A percentile compares a stretch with the other conserved stretches of the same genome.
phyloP scores from a whole-genome alignment of 2,329 filamentous ascomycete species.

The Rhynchosporium secalis region DNA sequence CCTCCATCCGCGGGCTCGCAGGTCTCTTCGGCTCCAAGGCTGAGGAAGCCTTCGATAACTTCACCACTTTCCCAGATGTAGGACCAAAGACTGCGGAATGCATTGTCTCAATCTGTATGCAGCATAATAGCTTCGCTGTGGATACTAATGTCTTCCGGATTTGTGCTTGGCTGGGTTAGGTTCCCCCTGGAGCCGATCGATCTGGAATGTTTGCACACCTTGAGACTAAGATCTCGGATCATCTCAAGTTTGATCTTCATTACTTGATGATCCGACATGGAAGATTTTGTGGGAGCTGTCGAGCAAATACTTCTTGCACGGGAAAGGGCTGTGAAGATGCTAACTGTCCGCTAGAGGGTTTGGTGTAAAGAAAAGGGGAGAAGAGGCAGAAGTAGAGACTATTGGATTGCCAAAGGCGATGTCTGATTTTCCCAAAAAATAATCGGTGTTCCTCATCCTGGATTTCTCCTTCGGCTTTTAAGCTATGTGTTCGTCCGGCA shows the following conservation, averaged over 20 bases:
- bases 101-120: neutral
- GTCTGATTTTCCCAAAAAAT: too few relatives aligned
- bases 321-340: neutral
- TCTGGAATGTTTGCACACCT: neutral
- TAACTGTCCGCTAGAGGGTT: neutral
- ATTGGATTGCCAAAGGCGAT: too few relatives aligned
- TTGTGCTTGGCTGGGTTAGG: neutral
- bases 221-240: neutral
- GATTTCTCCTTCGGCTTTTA: too few relatives aligned
- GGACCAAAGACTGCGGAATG: neutral
- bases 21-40: conserved; percentile 91
- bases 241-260: neutral
- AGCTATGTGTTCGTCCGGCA: too few relatives aligned
- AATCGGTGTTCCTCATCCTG: too few relatives aligned
- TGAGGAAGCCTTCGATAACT: conserved; percentile 48
- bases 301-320: neutral
- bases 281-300: neutral
- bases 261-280: conserved; percentile 1
- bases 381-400: neutral
- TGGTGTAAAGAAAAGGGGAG: neutral
- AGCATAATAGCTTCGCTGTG: neutral
- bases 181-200: neutral
- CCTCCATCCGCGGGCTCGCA: conserved; percentile 91
- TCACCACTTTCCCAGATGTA: neutral
- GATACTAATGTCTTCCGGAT: neutral